Evolutionary conservation across 202 grass and related monocot species (phyloP).

Genomic region (Saccharum hybrid): DNA sequence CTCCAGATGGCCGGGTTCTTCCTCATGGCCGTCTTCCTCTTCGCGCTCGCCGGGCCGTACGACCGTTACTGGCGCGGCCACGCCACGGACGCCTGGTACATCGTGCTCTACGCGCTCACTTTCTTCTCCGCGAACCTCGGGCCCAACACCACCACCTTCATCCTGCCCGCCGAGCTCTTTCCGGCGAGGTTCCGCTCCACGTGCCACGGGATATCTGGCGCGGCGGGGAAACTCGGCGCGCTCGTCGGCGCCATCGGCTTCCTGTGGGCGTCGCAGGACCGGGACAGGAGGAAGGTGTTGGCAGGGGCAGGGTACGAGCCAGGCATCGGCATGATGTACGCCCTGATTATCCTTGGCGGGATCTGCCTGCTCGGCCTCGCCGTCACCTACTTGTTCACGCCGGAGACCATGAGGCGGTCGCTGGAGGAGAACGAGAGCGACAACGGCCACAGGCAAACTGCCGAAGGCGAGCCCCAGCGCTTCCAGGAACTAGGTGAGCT

Average conservation of each 20-base stretch:
- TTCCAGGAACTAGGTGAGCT: slow-evolving; percentile 27
- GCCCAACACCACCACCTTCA: slow-evolving; percentile 80
- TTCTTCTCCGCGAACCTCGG: slow-evolving; percentile 92
- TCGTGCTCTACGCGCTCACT: slow-evolving; percentile 74
- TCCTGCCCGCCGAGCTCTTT: slow-evolving; percentile 79
- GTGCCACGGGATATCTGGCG: slow-evolving; percentile 75
- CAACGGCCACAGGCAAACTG: background rate
- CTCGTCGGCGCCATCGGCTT: slow-evolving; percentile 66
- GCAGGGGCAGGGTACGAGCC: slow-evolving; percentile 44
- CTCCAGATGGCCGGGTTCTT: slow-evolving; percentile 84
- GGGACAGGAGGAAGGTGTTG: background rate
- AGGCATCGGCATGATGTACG: slow-evolving; percentile 72
- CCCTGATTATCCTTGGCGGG: slow-evolving; percentile 48
- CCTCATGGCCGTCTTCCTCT: slow-evolving; percentile 80
- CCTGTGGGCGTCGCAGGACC: slow-evolving; percentile 59
- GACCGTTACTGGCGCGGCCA: slow-evolving; percentile 64
- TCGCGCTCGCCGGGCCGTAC: slow-evolving; percentile 74
- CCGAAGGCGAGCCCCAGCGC: background rate
- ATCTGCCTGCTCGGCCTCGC: slow-evolving; percentile 62
- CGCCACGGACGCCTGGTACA: slow-evolving; percentile 51
- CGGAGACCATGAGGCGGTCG: slow-evolving; percentile 67
- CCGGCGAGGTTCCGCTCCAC: slow-evolving; percentile 66
- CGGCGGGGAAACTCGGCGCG: slow-evolving; percentile 63
- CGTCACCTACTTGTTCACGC: slow-evolving; percentile 63
- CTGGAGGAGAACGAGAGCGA: slow-evolving; percentile 70